phyloP scores from a whole-genome alignment of 1,284 basidiomycete species.

The Coniophora puteana region DNA sequence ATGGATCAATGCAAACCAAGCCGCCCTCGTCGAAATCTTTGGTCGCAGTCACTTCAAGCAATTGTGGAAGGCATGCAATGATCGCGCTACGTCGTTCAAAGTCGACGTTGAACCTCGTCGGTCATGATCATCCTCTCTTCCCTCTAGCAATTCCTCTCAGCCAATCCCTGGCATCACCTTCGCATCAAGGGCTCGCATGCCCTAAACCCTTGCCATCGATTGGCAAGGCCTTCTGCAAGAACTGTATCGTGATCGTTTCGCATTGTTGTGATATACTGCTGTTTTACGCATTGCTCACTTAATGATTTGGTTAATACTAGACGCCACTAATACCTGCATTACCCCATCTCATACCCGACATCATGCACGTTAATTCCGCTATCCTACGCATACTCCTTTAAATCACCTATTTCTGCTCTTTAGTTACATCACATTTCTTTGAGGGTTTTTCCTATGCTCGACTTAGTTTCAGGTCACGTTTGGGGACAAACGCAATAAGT shows the following conservation, averaged over 20 bases:
- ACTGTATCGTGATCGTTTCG: constrained; percentile 16
- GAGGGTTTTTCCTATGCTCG: background rate
- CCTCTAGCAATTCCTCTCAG: constrained; percentile 10
- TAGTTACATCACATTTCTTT: constrained; percentile 11
- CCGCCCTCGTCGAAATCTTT: constrained; percentile 63
- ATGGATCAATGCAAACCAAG: constrained; percentile 70
- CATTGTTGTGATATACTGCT: constrained; percentile 34
- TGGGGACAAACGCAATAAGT: too few species aligned
- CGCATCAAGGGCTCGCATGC: constrained; percentile 26
- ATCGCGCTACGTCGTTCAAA: constrained; percentile 67
- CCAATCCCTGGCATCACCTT: constrained; percentile 8
- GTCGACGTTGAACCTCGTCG: constrained; percentile 48
- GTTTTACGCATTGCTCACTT: constrained; percentile 28
- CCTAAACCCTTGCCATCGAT: too few species aligned
- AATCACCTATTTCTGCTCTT: constrained; percentile 2
- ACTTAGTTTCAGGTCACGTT: background rate
- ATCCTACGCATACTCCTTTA: too few species aligned
- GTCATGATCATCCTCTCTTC: constrained; percentile 22
- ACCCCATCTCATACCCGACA: constrained; percentile 25
- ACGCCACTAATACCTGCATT: constrained; percentile 24
- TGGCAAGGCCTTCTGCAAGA: too few species aligned
- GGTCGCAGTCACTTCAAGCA: constrained; percentile 67
- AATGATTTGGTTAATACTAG: constrained; percentile 33
- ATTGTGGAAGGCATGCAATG: constrained; percentile 65
- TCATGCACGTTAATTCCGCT: constrained; percentile 20